Evolutionary conservation across 129 eudicot genomes (phyloP).

Genomic region (Lonicera japonica): DNA sequence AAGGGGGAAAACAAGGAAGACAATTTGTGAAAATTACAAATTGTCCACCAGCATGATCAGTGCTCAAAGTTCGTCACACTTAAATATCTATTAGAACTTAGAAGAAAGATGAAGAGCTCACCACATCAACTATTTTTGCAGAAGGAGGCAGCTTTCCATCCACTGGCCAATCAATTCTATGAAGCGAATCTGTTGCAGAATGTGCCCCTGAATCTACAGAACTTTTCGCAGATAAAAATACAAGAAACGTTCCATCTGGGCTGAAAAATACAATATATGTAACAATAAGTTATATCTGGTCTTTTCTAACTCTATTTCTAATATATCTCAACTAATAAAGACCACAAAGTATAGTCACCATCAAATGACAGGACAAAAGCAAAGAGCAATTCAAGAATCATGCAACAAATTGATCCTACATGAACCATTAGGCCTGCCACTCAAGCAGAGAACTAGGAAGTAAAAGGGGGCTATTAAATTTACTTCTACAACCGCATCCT

Average conservation of each 20-base stretch:
- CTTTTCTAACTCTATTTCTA: background rate
- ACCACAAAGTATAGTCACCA: background rate
- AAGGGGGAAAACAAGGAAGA: background rate
- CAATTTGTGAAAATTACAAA: background rate
- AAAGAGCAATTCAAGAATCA: background rate
- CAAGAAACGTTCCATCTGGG: slow-evolving; percentile 82
- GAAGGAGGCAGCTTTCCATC: slow-evolving; percentile 37
- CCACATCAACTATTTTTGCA: slow-evolving; percentile 67
- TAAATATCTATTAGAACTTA: background rate
- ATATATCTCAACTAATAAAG: background rate
- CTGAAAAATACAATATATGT: slow-evolving; percentile 38
- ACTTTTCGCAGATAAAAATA: slow-evolving; percentile 77
- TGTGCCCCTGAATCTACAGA: slow-evolving; percentile 88
- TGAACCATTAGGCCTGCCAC: background rate
- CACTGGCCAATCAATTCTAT: slow-evolving; percentile 73
- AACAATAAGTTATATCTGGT: background rate
- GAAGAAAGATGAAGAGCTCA: slow-evolving; percentile 23
- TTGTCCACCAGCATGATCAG: too few species aligned
- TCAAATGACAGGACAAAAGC: background rate
- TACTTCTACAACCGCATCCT: background rate
- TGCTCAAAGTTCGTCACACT: background rate
- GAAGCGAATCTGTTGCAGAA: slow-evolving; percentile 83
- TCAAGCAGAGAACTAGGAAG: background rate
- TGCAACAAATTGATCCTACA: background rate
- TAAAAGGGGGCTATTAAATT: background rate